A percentile compares a stretch with the other conserved stretches of the same genome.
These are phyloP conservation scores for Danielozyma ontarioensis DNA, from an alignment of 805 yeast genomes.

Conservation along the genomic window DNA sequence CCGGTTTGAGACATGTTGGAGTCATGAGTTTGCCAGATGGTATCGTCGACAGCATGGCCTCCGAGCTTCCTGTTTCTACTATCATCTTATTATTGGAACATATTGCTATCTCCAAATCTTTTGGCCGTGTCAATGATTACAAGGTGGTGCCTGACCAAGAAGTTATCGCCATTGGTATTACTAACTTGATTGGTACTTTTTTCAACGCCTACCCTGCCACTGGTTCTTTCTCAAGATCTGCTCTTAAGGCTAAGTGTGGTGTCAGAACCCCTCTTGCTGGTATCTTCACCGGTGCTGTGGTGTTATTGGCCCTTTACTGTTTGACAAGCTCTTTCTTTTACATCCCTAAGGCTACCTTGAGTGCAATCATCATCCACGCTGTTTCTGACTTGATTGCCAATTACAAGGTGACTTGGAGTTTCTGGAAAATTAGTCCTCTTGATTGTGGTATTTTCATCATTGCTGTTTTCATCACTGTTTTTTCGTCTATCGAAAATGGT, in stretches of 20 bases:
- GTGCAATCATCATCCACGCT: conserved; percentile 90
- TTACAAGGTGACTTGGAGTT: conserved; percentile 58
- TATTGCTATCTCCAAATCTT: conserved; percentile 89
- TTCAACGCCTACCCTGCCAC: conserved; percentile 94
- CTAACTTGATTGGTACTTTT: conserved; percentile 86
- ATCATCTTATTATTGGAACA: conserved; percentile 84
- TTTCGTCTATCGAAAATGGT: conserved; percentile 79
- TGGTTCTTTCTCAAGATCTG: conserved; percentile 93
- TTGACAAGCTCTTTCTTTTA: conserved; percentile 79
- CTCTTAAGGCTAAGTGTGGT: conserved; percentile 91
- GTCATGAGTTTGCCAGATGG: conserved; percentile 61
- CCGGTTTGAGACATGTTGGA: conserved; percentile 76
- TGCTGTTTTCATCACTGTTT: conserved; percentile 71
- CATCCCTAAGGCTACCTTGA: conserved; percentile 84
- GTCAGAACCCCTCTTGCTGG: conserved; percentile 94
- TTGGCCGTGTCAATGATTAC: conserved; percentile 88
- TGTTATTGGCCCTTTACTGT: conserved; percentile 77
- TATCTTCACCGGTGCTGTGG: conserved; percentile 84
- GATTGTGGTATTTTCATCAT: conserved; percentile 69
- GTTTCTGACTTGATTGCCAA: conserved; percentile 79
- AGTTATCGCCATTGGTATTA: conserved; percentile 86
- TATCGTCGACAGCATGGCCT: conserved; percentile 54
- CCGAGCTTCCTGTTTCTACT: conserved; percentile 81
- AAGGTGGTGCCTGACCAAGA: conserved; percentile 92
- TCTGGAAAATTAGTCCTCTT: conserved; percentile 70